phyloP scores from a whole-genome alignment of 2,329 filamentous ascomycete genomes.

The Kalmusia sp. region DNA sequence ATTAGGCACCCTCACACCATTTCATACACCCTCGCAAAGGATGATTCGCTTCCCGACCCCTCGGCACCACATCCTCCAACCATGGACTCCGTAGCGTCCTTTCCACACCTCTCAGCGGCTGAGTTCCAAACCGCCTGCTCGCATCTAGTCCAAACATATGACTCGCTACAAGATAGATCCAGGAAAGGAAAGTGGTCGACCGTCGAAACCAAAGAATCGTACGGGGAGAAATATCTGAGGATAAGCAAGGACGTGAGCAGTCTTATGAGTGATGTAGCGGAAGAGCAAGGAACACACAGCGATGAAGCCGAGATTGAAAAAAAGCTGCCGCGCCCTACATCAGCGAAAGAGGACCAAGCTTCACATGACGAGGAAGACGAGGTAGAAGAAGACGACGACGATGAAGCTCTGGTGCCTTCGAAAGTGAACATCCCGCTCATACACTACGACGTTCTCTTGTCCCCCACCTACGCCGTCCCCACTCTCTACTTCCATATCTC shows the following conservation, averaged over 20 bases:
- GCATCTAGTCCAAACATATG: neutral
- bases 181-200: neutral
- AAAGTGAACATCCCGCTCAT: conserved; percentile 8
- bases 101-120: neutral
- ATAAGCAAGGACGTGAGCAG: neutral
- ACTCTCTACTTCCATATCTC: conserved; percentile 51
- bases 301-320: too few species aligned
- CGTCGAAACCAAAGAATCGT: neutral
- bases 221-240: neutral
- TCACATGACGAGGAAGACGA: conserved; percentile 8
- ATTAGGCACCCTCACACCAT: conserved; percentile 1
- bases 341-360: neutral
- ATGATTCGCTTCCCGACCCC: neutral
- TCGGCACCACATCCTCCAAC: neutral
- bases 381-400: neutral
- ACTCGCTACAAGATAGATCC: neutral
- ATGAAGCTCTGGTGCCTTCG: neutral
- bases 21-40: neutral
- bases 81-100: neutral
- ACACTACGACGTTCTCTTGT: conserved; percentile 53
- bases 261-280: too few species aligned
- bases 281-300: too few species aligned
- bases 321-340: neutral
- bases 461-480: conserved; percentile 54
- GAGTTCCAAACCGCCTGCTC: conserved; percentile 5